Base-by-base conservation (phyloP, 208 protist species). In the Giardia muris region DNA sequence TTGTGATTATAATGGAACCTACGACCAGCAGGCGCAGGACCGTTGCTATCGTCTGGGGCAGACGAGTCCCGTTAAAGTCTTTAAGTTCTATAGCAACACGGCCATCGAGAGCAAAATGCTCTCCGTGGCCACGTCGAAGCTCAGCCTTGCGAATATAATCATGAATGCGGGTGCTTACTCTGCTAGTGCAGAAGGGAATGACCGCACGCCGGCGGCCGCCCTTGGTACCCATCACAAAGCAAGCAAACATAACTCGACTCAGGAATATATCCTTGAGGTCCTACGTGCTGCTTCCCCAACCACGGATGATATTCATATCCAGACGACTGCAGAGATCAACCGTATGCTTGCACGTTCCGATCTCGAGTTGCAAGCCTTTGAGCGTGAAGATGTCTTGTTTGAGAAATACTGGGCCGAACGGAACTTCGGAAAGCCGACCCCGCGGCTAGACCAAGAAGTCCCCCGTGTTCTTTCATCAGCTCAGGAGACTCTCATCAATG, bases 1-100 rank as follows among this genome's bases (percentile, higher is more conserved):
- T 47, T 90, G 87, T 90, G 87, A 90, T n/a, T 90, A 47, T n/a
- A 90, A 90, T 45, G 87, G 42, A 44, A 47, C 45, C n/a, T 90
- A 90, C n/a, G 87, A 90, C 45, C 43, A 47, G 10, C 87, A 90
- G 43, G 87, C 87, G 4, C 44, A 90, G 43, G 87, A 90, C 48
- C 87, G 87, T 2, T 22, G n/a, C 2, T 90, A 90, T 90, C 0
- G 87, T 4, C n/a, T 90, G 43, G 87, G 87, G 2, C 43, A 90
- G 87, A 1, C n/a, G 2, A 90, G 48, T 39, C 43, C 87, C 1
- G 87, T 90, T 43, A 90, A 90, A 47, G 87, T 90, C 1, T 47
- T 90, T 47, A 90, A 90, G 43, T n/a, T 90, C 43, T 90, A 47
- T 47, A 48, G 2, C 1, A 90, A 90, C 45, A 90, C 87, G 10